These are phyloP conservation scores for Globisporangium nagaii DNA, from an alignment of 352 stramenopile species.

Conservation along the genomic window DNA sequence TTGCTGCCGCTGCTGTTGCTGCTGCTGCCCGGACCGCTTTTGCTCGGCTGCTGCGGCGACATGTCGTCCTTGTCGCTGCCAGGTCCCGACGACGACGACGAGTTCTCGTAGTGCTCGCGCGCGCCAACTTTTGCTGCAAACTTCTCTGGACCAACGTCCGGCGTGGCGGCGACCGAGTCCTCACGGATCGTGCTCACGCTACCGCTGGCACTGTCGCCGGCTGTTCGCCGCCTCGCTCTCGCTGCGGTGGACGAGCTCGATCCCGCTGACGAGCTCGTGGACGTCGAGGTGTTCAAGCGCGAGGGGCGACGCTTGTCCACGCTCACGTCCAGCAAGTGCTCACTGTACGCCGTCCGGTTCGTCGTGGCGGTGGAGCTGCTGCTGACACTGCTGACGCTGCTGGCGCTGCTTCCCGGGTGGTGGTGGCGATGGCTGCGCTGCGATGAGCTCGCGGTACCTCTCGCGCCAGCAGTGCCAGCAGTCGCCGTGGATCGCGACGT, in stretches of 20 bases:
- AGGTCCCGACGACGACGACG: constrained; percentile 37
- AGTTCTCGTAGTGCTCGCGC: constrained; percentile 22
- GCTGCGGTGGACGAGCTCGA: neutral
- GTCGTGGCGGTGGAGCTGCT: constrained; percentile 12
- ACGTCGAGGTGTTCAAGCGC: constrained; percentile 7
- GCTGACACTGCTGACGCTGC: constrained; percentile 12
- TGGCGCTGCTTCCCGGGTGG: constrained; percentile 7
- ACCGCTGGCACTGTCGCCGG: neutral
- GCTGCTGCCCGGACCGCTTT: constrained; percentile 11
- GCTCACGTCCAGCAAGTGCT: neutral
- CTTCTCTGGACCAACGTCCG: constrained; percentile 35
- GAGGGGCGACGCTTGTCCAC: constrained; percentile 7
- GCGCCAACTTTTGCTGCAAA: constrained; percentile 34
- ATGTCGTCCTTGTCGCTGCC: constrained; percentile 42
- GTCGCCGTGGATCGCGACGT: neutral
- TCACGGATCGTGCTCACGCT: constrained; percentile 7
- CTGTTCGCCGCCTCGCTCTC: neutral
- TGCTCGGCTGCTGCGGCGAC: constrained; percentile 8
- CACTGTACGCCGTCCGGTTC: constrained; percentile 3
- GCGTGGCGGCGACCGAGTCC: neutral
- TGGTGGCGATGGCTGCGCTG: constrained; percentile 1
- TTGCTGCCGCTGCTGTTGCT: constrained; percentile 24
- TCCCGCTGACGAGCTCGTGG: constrained; percentile 1
- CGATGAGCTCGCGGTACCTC: neutral
- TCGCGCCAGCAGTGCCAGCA: neutral